Percentiles rank a stretch among this genome's conserved stretches.
Conservation (phyloP, 139 green algal species). For the Pedinophyceae sp. region DNA sequence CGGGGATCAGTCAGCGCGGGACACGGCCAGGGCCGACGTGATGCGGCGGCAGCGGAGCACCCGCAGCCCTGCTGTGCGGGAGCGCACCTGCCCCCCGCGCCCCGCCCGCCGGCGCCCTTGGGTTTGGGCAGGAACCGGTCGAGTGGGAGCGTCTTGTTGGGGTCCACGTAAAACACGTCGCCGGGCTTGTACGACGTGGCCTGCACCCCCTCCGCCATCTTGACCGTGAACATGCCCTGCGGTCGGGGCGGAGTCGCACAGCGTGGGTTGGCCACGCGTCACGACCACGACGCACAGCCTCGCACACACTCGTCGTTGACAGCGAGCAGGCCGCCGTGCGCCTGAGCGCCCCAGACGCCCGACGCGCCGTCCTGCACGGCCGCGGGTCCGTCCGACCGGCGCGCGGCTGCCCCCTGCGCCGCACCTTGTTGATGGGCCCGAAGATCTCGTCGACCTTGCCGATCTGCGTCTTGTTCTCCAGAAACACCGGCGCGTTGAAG, state of each 20-base stretch:
- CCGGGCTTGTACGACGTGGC: constrained; percentile 75
- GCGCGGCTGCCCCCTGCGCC: too few relatives aligned
- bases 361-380: too few relatives aligned
- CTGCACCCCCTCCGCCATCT: constrained; percentile 86
- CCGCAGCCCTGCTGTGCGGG: not conserved
- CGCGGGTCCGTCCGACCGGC: too few relatives aligned
- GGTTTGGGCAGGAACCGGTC: constrained; percentile 74
- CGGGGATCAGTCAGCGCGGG: not conserved
- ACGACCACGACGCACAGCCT: too few relatives aligned
- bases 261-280: too few relatives aligned
- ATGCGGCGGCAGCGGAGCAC: not conserved
- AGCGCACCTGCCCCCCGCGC: constrained; percentile 4
- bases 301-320: too few relatives aligned
- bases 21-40: not conserved
- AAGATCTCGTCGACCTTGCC: constrained; percentile 99
- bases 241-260: too few relatives aligned
- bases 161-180: constrained; percentile 97
- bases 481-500: constrained; percentile 96
- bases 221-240: constrained; percentile 75
- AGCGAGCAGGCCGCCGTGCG: too few relatives aligned
- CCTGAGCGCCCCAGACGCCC: too few relatives aligned
- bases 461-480: constrained; percentile 95
- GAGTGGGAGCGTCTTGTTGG: constrained; percentile 65
- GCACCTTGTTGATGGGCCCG: constrained; percentile 74
- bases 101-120: constrained; percentile 43